Evolutionary conservation across 805 yeast genomes (phyloP), one percentile per base, ranked within the genome.

Genomic region (Vanderwaltozyma yarrowii): DNA sequence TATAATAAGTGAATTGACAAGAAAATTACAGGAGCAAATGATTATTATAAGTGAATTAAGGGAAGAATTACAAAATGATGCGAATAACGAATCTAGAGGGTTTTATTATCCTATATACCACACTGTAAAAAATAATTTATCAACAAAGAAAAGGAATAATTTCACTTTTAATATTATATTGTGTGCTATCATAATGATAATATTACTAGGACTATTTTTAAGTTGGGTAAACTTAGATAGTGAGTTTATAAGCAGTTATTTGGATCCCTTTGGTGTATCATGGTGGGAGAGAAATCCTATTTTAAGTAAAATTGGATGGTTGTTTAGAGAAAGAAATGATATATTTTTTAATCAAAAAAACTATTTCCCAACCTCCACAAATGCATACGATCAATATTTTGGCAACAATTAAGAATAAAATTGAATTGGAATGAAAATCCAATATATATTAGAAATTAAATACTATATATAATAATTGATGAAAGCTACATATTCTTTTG

Each of bases 21-120:
- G 52, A 35, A 58, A 54, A 35, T 33, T 57, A 17, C 44, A 40
- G 24, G 61, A 55, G 29, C 63, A 58, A 43, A 36, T 49, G 17
- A 41, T 48, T 14, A 37, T 51, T 14, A 57, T 58, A 15, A 33
- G 38, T n/a, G 36, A 43, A 5, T 38, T 56, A 13, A 44, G 45
- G 30, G 47, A 45, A n/a, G 54, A 42, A 30, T 16, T 37, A 27
- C 32, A 30, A 30, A 27, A 17, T 24, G 33, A 35, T n/a, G 17
- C 30, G 23, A 29, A 16, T 18, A 20, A 10, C 12, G 24, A 16
- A 17, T 17, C 23, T 4, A 29, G 17, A 6, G 18, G 30, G 5
- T 14, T n/a, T 8, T 35, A 20, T 24, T 19, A 18, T 16, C 28
- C 30, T 4, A 4, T 28, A 9, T 34, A 34, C 8, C 19, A 9